Conservation (phyloP, 257 asterid species). For the Nicotiana tomentosiformis region DNA sequence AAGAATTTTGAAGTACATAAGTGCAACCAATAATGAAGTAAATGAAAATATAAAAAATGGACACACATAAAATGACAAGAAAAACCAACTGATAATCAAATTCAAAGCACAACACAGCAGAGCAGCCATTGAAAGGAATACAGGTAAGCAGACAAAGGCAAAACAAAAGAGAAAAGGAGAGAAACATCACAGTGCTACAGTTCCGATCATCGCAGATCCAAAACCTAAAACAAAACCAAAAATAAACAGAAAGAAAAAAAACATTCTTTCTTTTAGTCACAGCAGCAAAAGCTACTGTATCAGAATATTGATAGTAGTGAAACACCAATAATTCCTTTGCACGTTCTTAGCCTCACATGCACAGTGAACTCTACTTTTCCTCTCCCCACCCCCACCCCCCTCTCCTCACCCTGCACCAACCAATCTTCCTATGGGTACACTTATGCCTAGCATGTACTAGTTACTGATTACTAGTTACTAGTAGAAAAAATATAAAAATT, state of each 20-base stretch:
- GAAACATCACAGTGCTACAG: background rate
- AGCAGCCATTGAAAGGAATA: background rate
- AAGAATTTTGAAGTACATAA: no score
- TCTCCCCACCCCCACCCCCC: background rate
- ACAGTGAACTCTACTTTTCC: background rate
- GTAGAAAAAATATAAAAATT: background rate
- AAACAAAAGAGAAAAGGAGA: background rate
- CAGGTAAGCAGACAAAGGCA: background rate
- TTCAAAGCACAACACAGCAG: background rate
- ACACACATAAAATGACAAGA: background rate
- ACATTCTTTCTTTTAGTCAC: background rate
- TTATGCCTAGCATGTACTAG: background rate
- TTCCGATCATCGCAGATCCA: background rate
- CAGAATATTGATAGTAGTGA: constrained; percentile 4
- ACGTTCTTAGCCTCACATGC: constrained; percentile 10
- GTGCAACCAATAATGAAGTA: background rate
- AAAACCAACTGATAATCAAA: background rate
- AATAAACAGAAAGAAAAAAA: background rate
- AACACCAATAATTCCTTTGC: background rate
- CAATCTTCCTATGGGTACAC: background rate
- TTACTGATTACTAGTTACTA: background rate
- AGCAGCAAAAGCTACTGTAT: constrained; percentile 1
- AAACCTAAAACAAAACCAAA: background rate
- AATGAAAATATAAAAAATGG: background rate
- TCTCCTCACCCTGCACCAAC: background rate